Percentiles rank a stretch among this genome's conserved stretches.
Conservation (phyloP, 2,329 filamentous ascomycete genomes). For the Sporothrix schenckii region DNA sequence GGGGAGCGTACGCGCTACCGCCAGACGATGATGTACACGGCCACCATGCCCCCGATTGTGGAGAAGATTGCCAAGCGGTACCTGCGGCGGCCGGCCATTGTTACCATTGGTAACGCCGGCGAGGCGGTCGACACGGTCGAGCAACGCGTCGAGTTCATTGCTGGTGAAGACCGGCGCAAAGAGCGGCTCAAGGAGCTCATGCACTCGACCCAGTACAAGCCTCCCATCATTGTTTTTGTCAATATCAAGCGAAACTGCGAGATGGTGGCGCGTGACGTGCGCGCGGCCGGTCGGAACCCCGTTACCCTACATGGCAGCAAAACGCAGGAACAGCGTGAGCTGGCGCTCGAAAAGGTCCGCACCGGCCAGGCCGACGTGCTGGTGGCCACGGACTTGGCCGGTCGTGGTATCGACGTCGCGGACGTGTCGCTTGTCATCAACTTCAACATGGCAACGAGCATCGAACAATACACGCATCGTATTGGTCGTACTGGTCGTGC, state of each 20-base stretch:
- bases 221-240: constrained; percentile 98
- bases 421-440: constrained; percentile 95
- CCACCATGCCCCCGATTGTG: constrained; percentile 90
- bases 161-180: constrained; percentile 94
- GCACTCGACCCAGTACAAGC: constrained; percentile 72
- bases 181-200: constrained; percentile 93
- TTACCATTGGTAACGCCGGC: constrained; percentile 90
- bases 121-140: constrained; percentile 98
- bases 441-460: constrained; percentile 95
- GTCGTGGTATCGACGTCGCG: constrained; percentile 94
- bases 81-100: constrained; percentile 85
- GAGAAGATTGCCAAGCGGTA: constrained; percentile 98
- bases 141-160: constrained; percentile 89
- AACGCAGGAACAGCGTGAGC: constrained; percentile 96
- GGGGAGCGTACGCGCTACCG: constrained; percentile 79
- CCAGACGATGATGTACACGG: constrained; percentile 99
- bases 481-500: constrained; percentile 96
- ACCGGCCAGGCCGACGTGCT: constrained; percentile 81
- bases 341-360: constrained; percentile 82
- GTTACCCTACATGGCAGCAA: constrained; percentile 95
- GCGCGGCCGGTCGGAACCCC: constrained; percentile 85
- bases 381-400: constrained; percentile 93
- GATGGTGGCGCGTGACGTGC: constrained; percentile 89
- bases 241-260: constrained; percentile 99
- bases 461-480: constrained; percentile 95